Evolutionary conservation across 257 asterid genomes (phyloP).

Genomic region (Agastache rugosa): DNA sequence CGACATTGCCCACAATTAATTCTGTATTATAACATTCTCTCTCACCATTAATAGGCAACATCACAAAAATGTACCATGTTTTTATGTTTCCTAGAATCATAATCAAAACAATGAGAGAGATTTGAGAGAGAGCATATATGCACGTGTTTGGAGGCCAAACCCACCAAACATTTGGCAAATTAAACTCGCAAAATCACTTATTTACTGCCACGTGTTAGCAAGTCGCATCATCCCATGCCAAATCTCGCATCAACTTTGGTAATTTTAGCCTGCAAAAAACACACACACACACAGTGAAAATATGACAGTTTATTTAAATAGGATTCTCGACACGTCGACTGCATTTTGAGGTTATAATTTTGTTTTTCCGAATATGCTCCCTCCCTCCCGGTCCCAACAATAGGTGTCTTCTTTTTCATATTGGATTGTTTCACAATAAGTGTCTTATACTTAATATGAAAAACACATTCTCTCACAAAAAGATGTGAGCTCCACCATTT

Average conservation of each 20-base stretch:
- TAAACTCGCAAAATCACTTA: background rate
- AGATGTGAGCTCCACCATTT: no score
- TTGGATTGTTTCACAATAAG: no score
- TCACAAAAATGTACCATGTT: conserved; percentile 7
- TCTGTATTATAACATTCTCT: background rate
- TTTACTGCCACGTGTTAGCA: conserved; percentile 24
- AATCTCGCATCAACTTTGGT: conserved; percentile 3
- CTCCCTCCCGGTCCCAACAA: no score
- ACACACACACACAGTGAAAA: background rate
- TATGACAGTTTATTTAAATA: background rate
- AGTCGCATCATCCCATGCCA: conserved; percentile 24
- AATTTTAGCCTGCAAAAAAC: background rate
- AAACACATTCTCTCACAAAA: no score
- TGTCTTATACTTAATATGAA: no score
- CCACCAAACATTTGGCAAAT: conserved; percentile 35
- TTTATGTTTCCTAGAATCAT: conserved; percentile 2
- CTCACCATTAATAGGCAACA: background rate
- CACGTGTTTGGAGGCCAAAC: conserved; percentile 14
- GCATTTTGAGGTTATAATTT: conserved; percentile 31
- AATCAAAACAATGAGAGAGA: background rate
- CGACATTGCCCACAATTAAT: no score
- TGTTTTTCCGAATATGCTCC: no score
- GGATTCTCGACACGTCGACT: conserved; percentile 21
- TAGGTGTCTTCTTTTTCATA: no score
- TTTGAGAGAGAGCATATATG: background rate